Conservation (phyloP, 257 asterid genomes). For the Catharanthus roseus region DNA sequence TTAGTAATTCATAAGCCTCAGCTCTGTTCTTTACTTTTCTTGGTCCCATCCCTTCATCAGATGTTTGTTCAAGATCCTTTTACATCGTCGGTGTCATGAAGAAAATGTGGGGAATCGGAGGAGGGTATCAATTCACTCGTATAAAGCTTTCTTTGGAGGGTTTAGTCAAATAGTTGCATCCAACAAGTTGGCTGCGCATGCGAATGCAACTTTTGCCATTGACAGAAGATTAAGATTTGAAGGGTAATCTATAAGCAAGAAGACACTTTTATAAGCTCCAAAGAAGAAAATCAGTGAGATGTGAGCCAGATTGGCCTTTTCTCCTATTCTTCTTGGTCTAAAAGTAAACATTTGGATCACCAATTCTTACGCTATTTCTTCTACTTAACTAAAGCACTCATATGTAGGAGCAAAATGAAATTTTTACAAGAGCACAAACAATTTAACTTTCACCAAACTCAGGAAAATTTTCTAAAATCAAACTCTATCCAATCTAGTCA, state of each 20-base stretch:
- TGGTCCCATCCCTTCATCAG: constrained; percentile 12
- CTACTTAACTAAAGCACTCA: not conserved
- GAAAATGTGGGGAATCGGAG: constrained; percentile 11
- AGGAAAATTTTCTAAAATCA: too few relatives aligned
- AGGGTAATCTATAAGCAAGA: not conserved
- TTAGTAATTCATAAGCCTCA: not conserved
- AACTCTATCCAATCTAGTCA: too few relatives aligned
- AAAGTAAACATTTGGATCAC: not conserved
- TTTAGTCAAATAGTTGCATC: not conserved
- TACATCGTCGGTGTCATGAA: constrained; percentile 12
- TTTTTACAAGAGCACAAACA: too few relatives aligned
- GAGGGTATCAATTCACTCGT: not conserved
- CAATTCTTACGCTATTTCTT: not conserved
- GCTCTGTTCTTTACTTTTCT: not conserved
- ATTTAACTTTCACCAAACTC: too few relatives aligned
- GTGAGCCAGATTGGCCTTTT: not conserved
- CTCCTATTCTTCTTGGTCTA: not conserved
- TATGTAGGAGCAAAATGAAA: too few relatives aligned
- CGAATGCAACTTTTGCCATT: not conserved
- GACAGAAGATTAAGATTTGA: not conserved
- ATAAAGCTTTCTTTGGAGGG: not conserved
- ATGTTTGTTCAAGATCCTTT: not conserved
- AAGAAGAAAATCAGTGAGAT: not conserved
- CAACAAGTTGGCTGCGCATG: not conserved
- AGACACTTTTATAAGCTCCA: not conserved